Evolutionary conservation across 2,329 filamentous ascomycete genomes (phyloP).

Genomic region (Boeremia exigua): DNA sequence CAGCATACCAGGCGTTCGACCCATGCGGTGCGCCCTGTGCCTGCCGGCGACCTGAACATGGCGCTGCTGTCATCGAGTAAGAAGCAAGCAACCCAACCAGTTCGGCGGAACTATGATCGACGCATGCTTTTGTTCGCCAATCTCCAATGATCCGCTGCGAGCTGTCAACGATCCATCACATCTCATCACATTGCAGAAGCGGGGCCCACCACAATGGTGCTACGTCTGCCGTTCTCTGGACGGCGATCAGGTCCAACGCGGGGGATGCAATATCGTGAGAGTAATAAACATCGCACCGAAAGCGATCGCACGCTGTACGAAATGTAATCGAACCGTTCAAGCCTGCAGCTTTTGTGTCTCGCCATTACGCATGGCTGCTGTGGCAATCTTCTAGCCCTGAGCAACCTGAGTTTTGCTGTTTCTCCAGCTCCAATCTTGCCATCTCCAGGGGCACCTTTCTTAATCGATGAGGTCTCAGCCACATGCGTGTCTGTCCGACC

Average conservation of each 20-base stretch:
- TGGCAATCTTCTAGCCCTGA: neutral
- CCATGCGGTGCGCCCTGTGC: neutral
- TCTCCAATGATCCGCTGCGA: constrained; percentile 18
- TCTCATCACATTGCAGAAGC: constrained; percentile 17
- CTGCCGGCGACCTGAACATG: constrained; percentile 12
- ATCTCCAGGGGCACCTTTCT: neutral
- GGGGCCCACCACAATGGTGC: constrained; percentile 4
- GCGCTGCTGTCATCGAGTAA: constrained; percentile 1
- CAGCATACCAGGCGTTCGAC: neutral
- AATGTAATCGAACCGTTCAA: neutral
- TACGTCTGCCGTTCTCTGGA: constrained; percentile 2
- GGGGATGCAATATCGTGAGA: neutral
- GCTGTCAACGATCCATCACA: constrained; percentile 15
- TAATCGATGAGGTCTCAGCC: constrained; percentile 1
- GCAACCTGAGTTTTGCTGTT: neutral
- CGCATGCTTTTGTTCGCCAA: constrained; percentile 21
- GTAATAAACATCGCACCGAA: neutral
- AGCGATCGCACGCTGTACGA: neutral
- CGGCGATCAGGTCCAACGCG: constrained; percentile 6
- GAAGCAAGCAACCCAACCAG: constrained; percentile 13
- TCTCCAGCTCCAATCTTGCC: neutral
- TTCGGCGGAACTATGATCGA: constrained; percentile 16
- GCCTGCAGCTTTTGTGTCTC: neutral
- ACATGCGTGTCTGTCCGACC: constrained; percentile 3
- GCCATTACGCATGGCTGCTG: neutral